Percentiles rank a stretch among this genome's conserved stretches.
phyloP scores from a whole-genome alignment of 305 asterid species.

The Fraxinus greggii region DNA sequence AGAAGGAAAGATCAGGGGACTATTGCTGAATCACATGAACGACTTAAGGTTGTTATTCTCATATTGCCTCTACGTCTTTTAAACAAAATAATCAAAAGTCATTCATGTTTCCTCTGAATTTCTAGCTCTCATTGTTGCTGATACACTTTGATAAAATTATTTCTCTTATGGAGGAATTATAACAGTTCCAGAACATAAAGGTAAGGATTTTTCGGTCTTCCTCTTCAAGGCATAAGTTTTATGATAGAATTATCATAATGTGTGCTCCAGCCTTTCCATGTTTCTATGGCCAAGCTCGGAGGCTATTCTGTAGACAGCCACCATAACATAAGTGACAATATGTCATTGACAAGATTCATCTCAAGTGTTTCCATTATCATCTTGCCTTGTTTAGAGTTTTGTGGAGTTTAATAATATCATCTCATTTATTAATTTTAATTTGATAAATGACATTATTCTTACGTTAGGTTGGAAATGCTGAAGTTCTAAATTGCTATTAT shows the following conservation, averaged over 20 bases:
- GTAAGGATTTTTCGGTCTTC: background rate
- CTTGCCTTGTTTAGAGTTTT: constrained; percentile 5
- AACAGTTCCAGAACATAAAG: background rate
- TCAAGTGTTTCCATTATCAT: background rate
- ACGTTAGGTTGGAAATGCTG: constrained; percentile 85
- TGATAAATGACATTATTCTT: constrained; percentile 33
- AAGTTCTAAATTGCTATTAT: constrained; percentile 88
- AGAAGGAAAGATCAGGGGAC: constrained; percentile 83
- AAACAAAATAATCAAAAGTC: background rate
- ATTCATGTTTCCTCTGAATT: background rate
- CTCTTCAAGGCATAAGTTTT: constrained; percentile 10
- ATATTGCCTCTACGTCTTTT: constrained; percentile 2
- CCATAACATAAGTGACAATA: background rate
- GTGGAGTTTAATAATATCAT: constrained; percentile 17
- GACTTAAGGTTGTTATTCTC: constrained; percentile 67
- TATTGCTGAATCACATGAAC: constrained; percentile 92
- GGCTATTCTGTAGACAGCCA: background rate
- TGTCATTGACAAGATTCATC: background rate
- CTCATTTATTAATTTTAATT: constrained; percentile 14
- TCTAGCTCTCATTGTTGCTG: background rate
- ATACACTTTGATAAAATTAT: background rate
- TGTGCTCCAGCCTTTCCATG: background rate
- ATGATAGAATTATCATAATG: background rate
- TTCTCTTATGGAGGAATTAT: background rate
- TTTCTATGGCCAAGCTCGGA: background rate